Base-by-base conservation (phyloP, 805 yeast genomes). In the Starmerella scarabaei region DNA sequence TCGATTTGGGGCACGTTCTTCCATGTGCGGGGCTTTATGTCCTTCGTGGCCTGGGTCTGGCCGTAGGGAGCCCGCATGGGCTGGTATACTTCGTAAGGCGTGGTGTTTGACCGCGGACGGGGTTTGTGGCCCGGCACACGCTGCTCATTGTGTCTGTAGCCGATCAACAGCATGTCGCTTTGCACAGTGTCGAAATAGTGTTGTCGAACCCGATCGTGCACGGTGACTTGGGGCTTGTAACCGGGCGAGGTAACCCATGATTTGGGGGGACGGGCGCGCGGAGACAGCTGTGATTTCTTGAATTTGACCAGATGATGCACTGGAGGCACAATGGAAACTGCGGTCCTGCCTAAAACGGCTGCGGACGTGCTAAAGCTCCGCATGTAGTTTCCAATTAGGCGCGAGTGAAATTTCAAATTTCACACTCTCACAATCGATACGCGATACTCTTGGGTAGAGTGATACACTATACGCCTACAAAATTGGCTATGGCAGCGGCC, bases 11-110 rank as follows among this genome's bases (percentile, higher is more conserved):
- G 95, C 15, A 91, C 65, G 56, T 81, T 83, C 31, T 64, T 59
- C 63, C 74, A 63, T n/a, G 68, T 72, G 37, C 83, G 69, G 24
- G 81, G 80, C 43, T 70, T 65, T 45, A 82, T 66, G 53, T 83
- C 81, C 49, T 81, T 83, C 4, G 85, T 72, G 39, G 85, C 78
- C 36, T 76, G 76, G 19, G 71, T 69, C 29, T 76, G 71, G 2
- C 96, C 95, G 44, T 64, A 66, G 28, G 96, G 94, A 49, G 76
- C 76, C 53, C 73, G 72, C 42, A 71, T 60, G 17, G 82, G 76
- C 69, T 95, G 80, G 62, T 83, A 83, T 40, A 85, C 57, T 56
- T 85, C 91, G 63, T 81, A 91, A 35, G 95, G 94, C 23, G 94
- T 77, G 18, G 79, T 64, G 39, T 81, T 81, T 50, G 81, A 85